Evolutionary conservation across 139 green algal species (phyloP).

Genomic region (Closterium sp.): DNA sequence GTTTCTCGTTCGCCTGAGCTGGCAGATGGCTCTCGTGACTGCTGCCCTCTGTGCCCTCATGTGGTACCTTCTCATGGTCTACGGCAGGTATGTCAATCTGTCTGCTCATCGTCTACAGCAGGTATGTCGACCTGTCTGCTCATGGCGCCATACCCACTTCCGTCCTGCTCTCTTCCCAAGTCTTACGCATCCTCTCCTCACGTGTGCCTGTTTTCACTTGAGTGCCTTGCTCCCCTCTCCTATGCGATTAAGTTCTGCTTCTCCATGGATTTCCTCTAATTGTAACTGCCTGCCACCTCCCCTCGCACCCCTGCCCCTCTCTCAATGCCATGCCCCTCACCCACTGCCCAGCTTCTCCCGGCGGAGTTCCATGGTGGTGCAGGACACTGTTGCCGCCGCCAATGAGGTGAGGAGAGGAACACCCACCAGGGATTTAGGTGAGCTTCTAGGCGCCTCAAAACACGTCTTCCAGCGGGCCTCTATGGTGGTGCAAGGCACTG

Average conservation of each 20-base stretch:
- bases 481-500: conserved; percentile 64
- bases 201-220: too few species aligned
- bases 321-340: background rate
- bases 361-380: conserved; percentile 52
- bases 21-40: background rate
- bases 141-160: too few species aligned
- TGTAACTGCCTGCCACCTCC: too few species aligned
- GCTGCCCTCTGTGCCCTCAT: background rate
- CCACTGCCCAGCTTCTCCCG: conserved; percentile 16
- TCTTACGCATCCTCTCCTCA: background rate
- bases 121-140: too few species aligned
- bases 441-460: too few species aligned
- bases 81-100: background rate
- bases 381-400: conserved; percentile 66
- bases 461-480: conserved; percentile 1
- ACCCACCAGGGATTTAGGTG: too few species aligned
- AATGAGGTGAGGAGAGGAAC: conserved; percentile 9
- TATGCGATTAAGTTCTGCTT: too few species aligned
- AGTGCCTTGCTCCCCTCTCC: too few species aligned
- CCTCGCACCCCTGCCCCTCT: background rate
- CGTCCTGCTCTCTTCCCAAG: too few species aligned
- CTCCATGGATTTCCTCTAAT: too few species aligned
- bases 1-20: background rate
- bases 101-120: background rate
- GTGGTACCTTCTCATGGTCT: background rate